Percentiles rank a stretch among this genome's conserved stretches.
phyloP scores from a whole-genome alignment of 148 eudicot species.

The Suaeda aralocaspica region DNA sequence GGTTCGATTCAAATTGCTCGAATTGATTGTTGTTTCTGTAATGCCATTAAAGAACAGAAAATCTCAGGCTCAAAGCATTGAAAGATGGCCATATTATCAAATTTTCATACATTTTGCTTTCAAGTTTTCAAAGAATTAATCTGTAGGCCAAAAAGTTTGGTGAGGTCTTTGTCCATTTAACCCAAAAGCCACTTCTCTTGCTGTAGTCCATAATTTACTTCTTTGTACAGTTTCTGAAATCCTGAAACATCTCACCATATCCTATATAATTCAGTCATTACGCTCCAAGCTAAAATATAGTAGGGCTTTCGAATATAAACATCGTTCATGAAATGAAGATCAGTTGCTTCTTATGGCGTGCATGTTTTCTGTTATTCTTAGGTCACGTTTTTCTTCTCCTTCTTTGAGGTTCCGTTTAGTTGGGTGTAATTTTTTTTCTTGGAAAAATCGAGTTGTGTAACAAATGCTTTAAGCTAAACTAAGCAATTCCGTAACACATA shows the following conservation, averaged over 20 bases:
- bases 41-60: neutral
- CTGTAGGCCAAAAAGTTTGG: slow-evolving; percentile 5
- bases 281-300: neutral
- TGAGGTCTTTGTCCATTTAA: slow-evolving; percentile 16
- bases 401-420: neutral
- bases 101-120: slow-evolving; percentile 21
- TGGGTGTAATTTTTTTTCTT: no score
- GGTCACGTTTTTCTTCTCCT: slow-evolving; percentile 1
- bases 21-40: no score
- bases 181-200: slow-evolving; percentile 18
- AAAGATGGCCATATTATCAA: neutral
- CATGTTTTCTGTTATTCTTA: slow-evolving; percentile 23
- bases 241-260: neutral
- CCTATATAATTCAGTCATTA: neutral
- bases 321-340: slow-evolving; percentile 23
- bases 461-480: neutral
- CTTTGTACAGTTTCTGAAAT: neutral
- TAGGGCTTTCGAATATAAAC: neutral
- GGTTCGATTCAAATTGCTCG: no score
- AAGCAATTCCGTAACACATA: neutral
- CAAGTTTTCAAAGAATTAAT: slow-evolving; percentile 19
- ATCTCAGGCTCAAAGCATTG: slow-evolving; percentile 16
- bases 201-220: slow-evolving; percentile 11
- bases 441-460: no score
- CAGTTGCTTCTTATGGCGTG: slow-evolving; percentile 17